Evolutionary conservation across 2,329 filamentous ascomycete species (phyloP).

Genomic region (Xylariaceae sp.): DNA sequence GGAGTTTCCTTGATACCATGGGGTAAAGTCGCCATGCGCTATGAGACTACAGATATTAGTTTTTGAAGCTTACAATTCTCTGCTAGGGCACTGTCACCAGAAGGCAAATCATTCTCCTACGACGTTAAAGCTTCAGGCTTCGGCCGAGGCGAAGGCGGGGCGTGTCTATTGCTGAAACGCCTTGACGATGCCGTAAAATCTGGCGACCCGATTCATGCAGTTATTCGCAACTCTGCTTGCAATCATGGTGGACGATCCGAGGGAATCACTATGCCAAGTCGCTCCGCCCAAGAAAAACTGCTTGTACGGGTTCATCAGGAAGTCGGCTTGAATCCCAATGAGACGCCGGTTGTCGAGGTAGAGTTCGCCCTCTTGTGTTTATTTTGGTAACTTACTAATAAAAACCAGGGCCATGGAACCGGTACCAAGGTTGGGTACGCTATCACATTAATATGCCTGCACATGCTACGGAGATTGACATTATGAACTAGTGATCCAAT

Average conservation of each 20-base stretch:
- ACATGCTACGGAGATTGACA: too few species aligned
- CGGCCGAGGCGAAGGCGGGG: conserved; percentile 22
- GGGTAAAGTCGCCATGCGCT: conserved; percentile 18
- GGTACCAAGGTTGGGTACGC: conserved; percentile 21
- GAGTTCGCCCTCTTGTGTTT: not conserved
- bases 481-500: conserved; percentile 26
- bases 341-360: conserved; percentile 21
- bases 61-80: not conserved
- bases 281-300: conserved; percentile 20
- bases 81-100: conserved; percentile 19
- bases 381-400: not conserved
- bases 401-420: conserved; percentile 21
- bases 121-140: conserved; percentile 23
- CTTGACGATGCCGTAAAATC: conserved; percentile 13
- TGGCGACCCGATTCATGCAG: conserved; percentile 18
- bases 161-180: conserved; percentile 17
- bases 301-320: conserved; percentile 16
- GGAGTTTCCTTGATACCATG: conserved; percentile 16
- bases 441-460: too few species aligned
- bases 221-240: conserved; percentile 20
- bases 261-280: conserved; percentile 22
- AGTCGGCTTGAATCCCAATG: conserved; percentile 6
- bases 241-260: conserved; percentile 23
- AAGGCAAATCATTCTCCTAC: conserved; percentile 25
- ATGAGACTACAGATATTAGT: too few species aligned